Evolutionary conservation across 169 alveolate genomes (phyloP).

Genomic region (Cryptosporidium parvum): DNA sequence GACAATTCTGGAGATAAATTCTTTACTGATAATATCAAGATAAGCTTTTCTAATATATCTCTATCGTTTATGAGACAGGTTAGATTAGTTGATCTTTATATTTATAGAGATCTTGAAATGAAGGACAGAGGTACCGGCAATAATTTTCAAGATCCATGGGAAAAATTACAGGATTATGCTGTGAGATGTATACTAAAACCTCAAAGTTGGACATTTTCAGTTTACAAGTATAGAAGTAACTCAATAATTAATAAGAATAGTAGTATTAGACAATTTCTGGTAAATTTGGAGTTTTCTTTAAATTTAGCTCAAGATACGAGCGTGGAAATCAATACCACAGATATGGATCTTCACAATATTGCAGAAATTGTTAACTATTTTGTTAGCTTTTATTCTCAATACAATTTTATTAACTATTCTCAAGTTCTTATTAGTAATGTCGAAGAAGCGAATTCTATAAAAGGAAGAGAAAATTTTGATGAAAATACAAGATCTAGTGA

Average conservation of each 20-base stretch:
- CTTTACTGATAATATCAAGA: conserved; percentile 20
- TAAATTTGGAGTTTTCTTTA: conserved; percentile 19
- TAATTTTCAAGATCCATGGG: not conserved
- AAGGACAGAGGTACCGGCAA: not conserved
- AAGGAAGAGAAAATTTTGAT: not conserved
- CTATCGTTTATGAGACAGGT: conserved; percentile 9
- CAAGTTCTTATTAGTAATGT: conserved; percentile 27
- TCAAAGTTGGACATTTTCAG: conserved; percentile 30
- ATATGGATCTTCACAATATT: conserved; percentile 62
- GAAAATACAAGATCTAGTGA: not conserved
- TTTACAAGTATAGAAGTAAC: not conserved
- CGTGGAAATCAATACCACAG: conserved; percentile 36
- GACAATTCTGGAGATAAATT: not conserved
- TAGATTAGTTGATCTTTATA: conserved; percentile 22
- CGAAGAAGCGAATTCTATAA: not conserved
- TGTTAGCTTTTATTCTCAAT: conserved; percentile 14
- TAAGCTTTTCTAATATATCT: conserved; percentile 28
- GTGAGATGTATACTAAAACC: conserved; percentile 29
- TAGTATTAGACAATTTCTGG: conserved; percentile 5
- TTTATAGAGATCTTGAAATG: not conserved
- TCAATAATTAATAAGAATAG: not conserved
- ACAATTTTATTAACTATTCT: conserved; percentile 55
- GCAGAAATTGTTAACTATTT: conserved; percentile 43
- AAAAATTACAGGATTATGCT: not conserved
- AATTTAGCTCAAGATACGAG: conserved; percentile 8